These are phyloP conservation scores for Globisporangium cystogenes DNA, from an alignment of 352 stramenopile genomes.

Conservation along the genomic window DNA sequence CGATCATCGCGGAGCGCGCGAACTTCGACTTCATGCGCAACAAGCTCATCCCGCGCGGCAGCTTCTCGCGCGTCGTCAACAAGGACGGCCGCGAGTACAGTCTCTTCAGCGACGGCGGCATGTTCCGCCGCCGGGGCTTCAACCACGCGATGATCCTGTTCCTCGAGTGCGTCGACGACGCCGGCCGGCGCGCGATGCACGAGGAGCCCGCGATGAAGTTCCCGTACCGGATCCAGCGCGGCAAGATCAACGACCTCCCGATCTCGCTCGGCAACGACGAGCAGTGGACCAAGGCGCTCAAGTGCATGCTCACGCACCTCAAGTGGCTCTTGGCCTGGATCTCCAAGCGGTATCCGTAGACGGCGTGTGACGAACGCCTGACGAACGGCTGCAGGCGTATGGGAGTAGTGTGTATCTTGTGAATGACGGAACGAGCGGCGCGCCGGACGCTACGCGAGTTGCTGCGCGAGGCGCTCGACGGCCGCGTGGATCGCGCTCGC, in stretches of 20 bases:
- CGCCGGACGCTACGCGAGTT: background rate
- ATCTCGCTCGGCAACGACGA: conserved; percentile 88
- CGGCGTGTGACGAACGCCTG: background rate
- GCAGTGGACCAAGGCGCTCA: conserved; percentile 90
- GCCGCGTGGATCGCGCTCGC: conserved; percentile 73
- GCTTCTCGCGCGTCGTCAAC: conserved; percentile 81
- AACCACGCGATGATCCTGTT: conserved; percentile 90
- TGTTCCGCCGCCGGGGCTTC: conserved; percentile 88
- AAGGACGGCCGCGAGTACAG: conserved; percentile 83
- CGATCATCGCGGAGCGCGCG: conserved; percentile 77
- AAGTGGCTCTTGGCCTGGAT: conserved; percentile 93
- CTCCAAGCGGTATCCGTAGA: conserved; percentile 71
- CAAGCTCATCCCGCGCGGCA: conserved; percentile 74
- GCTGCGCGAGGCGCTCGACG: conserved; percentile 31
- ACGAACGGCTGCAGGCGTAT: no score
- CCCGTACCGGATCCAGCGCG: conserved; percentile 88
- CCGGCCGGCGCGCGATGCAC: conserved; percentile 77
- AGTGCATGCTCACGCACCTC: conserved; percentile 89
- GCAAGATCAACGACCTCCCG: conserved; percentile 86
- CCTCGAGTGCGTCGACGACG: conserved; percentile 86
- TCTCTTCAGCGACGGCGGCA: conserved; percentile 73
- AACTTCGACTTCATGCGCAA: conserved; percentile 85
- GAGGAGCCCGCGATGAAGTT: conserved; percentile 88
- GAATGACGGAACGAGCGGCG: no score
- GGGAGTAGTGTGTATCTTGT: background rate